Conservation (phyloP, 2,329 filamentous ascomycete genomes). For the Drechslera avenae region DNA sequence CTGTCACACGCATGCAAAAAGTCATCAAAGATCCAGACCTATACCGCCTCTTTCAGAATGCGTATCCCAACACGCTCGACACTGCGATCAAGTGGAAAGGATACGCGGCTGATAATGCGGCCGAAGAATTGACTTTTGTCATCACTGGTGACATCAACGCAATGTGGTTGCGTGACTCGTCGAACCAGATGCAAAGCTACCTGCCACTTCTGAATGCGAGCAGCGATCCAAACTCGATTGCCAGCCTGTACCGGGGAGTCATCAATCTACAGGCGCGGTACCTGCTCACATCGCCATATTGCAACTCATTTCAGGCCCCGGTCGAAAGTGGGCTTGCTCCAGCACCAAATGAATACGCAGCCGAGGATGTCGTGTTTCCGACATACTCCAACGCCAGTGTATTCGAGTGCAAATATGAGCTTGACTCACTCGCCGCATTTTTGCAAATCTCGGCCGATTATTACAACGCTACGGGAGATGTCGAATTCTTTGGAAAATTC, state of each 20-base stretch:
- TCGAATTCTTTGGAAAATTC: conserved; percentile 55
- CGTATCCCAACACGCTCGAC: conserved; percentile 76
- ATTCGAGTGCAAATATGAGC: conserved; percentile 61
- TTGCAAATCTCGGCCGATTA: conserved; percentile 57
- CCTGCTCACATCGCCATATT: conserved; percentile 63
- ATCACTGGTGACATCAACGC: conserved; percentile 65
- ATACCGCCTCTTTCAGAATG: conserved; percentile 71
- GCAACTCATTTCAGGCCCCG: conserved; percentile 60
- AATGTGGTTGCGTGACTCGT: conserved; percentile 61
- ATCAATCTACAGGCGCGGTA: conserved; percentile 75
- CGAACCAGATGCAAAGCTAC: conserved; percentile 75
- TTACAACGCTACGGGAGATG: conserved; percentile 56
- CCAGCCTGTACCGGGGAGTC: conserved; percentile 70
- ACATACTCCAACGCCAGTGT: conserved; percentile 51
- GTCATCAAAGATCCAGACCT: conserved; percentile 63
- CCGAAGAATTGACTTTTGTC: conserved; percentile 67
- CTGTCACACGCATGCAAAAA: conserved; percentile 41
- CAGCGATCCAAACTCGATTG: conserved; percentile 62
- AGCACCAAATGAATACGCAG: conserved; percentile 47
- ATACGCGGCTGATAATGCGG: conserved; percentile 58
- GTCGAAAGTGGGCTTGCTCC: conserved; percentile 52
- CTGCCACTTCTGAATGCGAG: conserved; percentile 64
- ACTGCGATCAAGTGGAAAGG: conserved; percentile 74
- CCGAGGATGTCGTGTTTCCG: conserved; percentile 51
- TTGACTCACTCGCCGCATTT: conserved; percentile 59